Evolutionary conservation across 176 grass and related monocot genomes (phyloP), one percentile per base, ranked within the genome.

Genomic region (Avena atlantica): DNA sequence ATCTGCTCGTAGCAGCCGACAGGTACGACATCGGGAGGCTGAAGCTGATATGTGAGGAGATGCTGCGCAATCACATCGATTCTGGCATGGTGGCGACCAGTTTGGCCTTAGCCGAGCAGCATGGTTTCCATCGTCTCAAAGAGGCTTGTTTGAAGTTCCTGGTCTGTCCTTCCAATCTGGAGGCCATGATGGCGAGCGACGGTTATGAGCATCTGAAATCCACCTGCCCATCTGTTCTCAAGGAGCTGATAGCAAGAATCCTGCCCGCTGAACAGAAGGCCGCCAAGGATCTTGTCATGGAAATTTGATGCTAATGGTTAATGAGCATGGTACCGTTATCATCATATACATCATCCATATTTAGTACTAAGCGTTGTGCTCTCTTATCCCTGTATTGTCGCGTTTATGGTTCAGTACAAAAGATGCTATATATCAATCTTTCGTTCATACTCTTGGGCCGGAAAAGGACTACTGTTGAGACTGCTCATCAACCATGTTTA

Each of bases 71-170:
- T 45, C 68, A 71, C 4, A 71, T 71, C 1, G 37, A 45, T 45
- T 71, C 68, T 5, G 10, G 2, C 9, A 12, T 71, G 68, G 68
- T 71, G 68, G 68, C 68, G 4, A 71, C 17, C 9, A 71, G 0
- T 45, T 71, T 71, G 37, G 37, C 9, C n/a, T 12, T 71, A 11
- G 9, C 68, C 0, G 68, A 71, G 68, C 68, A 71, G 4, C 68
- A 71, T 71, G 68, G 68, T 71, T 71, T 71, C 19, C 37, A 6
- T 45, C 9, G 9, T 71, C 68, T 71, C 37, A 71, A 71, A 71
- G 37, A 71, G 2, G 37, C 19, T 71, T 71, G 68, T 71, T 71
- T 71, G 19, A 40, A n/a, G 5, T 71, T 45, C 37, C 19, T 71
- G 37, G 36, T 4, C 21, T 45, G 7, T 45, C 68, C 37, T 6